A percentile compares a stretch with the other conserved stretches of the same genome.
Conservation (phyloP, 1,284 basidiomycete genomes). For the Coriolopsis trogii region DNA sequence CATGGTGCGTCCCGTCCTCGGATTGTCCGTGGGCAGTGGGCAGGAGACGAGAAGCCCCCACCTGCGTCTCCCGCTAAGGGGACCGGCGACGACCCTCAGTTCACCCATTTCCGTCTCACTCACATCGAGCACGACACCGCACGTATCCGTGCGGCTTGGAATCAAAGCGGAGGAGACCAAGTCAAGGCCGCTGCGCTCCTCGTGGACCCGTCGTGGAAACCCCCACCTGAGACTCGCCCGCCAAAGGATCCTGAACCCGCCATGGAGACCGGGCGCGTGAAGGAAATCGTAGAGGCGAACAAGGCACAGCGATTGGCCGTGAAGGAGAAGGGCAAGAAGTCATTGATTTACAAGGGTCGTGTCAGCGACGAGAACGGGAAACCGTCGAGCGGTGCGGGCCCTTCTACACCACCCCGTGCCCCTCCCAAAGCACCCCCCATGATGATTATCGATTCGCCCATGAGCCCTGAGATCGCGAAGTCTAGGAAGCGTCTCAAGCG, state of each 20-base stretch:
- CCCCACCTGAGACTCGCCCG: slow-evolving; percentile 26
- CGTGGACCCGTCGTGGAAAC: slow-evolving; percentile 58
- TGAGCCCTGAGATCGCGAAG: slow-evolving; percentile 43
- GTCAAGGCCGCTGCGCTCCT: slow-evolving; percentile 60
- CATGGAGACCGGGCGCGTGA: slow-evolving; percentile 58
- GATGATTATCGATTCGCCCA: slow-evolving; percentile 14
- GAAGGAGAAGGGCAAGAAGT: slow-evolving; percentile 75
- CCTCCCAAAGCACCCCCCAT: slow-evolving; percentile 23
- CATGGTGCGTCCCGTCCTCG: slow-evolving; percentile 51
- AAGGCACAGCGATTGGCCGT: slow-evolving; percentile 63
- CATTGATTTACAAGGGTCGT: slow-evolving; percentile 75
- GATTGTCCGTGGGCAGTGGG: slow-evolving; percentile 53
- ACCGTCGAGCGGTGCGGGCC: slow-evolving; percentile 16
- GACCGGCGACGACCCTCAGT: slow-evolving; percentile 36
- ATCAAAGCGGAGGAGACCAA: slow-evolving; percentile 57
- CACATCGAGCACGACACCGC: slow-evolving; percentile 52
- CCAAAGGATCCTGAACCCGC: slow-evolving; percentile 34
- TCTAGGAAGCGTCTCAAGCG: slow-evolving; percentile 58
- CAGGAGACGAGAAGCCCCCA: slow-evolving; percentile 20
- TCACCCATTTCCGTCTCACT: slow-evolving; percentile 61
- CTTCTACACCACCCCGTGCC: slow-evolving; percentile 19
- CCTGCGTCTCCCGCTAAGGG: slow-evolving; percentile 19
- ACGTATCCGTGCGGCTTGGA: slow-evolving; percentile 65
- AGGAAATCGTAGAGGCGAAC: slow-evolving; percentile 68
- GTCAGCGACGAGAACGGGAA: slow-evolving; percentile 46